Conservation (phyloP, 2,329 filamentous ascomycete genomes). For the Remersonia thermophila region DNA sequence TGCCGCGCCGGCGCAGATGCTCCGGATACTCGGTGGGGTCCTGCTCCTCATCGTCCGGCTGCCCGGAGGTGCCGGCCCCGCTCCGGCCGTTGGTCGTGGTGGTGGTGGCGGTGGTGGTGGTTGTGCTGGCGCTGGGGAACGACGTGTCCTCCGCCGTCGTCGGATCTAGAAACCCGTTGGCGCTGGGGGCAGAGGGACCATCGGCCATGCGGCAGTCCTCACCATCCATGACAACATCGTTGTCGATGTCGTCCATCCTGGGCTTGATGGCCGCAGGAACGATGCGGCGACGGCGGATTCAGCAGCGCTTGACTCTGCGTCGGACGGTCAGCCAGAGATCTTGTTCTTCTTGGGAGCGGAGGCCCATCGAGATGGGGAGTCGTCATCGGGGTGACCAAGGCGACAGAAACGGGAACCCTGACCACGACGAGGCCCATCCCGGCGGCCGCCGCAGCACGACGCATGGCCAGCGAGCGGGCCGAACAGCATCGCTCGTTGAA, state of each 20-base stretch:
- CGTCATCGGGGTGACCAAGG: not conserved
- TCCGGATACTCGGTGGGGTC: conserved; percentile 19
- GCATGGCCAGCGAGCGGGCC: too few relatives aligned
- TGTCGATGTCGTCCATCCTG: conserved; percentile 17
- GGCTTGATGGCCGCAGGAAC: conserved; percentile 3
- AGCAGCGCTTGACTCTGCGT: not conserved
- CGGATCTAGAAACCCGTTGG: conserved; percentile 27
- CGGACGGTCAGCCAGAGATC: too few relatives aligned
- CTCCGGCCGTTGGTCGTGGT: conserved; percentile 13
- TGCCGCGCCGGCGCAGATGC: conserved; percentile 30
- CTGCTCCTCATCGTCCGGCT: conserved; percentile 27
- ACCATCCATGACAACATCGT: conserved; percentile 27
- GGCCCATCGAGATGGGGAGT: too few relatives aligned
- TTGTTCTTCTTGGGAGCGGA: not conserved
- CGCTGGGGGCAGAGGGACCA: conserved; percentile 20
- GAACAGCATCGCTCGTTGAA: too few relatives aligned
- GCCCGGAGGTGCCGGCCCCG: conserved; percentile 23
- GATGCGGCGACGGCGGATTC: not conserved
- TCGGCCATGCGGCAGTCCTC: conserved; percentile 31
- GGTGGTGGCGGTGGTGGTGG: too few relatives aligned
- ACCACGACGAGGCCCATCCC: too few relatives aligned
- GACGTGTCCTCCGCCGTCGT: conserved; percentile 21
- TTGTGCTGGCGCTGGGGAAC: not conserved
- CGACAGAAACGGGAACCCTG: too few relatives aligned
- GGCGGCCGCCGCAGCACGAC: too few relatives aligned